These are phyloP conservation scores for Amanita pseudoporphyria DNA, from an alignment of 768 basidiomycete genomes.

Conservation along the genomic window DNA sequence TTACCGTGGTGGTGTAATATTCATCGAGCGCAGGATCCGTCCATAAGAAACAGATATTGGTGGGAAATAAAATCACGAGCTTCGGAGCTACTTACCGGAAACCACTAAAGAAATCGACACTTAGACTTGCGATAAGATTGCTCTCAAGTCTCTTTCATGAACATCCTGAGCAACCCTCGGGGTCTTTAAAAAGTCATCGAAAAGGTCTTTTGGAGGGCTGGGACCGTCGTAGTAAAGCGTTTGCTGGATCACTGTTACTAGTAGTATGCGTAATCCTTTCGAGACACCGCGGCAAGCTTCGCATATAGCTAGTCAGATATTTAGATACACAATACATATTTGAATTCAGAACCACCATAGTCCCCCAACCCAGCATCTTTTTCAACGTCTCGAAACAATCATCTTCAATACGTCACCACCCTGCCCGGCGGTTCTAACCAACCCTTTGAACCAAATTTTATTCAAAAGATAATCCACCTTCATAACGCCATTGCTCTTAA, in stretches of 20 bases:
- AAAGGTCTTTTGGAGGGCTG: conserved; percentile 30
- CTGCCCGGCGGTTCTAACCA: conserved; percentile 5
- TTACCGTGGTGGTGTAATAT: conserved; percentile 24
- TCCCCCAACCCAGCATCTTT: too few relatives aligned
- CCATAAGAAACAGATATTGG: conserved; percentile 20
- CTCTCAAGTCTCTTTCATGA: conserved; percentile 23
- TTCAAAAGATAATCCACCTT: conserved; percentile 10
- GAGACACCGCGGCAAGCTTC: too few relatives aligned
- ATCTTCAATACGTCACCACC: conserved; percentile 8
- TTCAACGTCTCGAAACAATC: conserved; percentile 3
- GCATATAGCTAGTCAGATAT: too few relatives aligned
- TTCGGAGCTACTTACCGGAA: conserved; percentile 11
- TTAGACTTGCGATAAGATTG: conserved; percentile 22
- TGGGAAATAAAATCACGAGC: too few relatives aligned
- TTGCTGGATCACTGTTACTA: too few relatives aligned
- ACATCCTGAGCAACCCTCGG: conserved; percentile 22
- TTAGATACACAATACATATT: too few relatives aligned
- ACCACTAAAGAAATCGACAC: conserved; percentile 18
- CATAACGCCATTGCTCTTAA: conserved; percentile 9
- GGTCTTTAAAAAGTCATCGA: conserved; percentile 36
- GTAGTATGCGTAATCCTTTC: too few relatives aligned
- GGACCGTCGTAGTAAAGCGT: too few relatives aligned
- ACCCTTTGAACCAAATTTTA: conserved; percentile 10
- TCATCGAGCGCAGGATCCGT: conserved; percentile 10
- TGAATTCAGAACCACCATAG: too few relatives aligned